These are phyloP conservation scores for Mortierella antarctica DNA, from an alignment of 192 early-diverging fungal genomes.

Conservation along the genomic window DNA sequence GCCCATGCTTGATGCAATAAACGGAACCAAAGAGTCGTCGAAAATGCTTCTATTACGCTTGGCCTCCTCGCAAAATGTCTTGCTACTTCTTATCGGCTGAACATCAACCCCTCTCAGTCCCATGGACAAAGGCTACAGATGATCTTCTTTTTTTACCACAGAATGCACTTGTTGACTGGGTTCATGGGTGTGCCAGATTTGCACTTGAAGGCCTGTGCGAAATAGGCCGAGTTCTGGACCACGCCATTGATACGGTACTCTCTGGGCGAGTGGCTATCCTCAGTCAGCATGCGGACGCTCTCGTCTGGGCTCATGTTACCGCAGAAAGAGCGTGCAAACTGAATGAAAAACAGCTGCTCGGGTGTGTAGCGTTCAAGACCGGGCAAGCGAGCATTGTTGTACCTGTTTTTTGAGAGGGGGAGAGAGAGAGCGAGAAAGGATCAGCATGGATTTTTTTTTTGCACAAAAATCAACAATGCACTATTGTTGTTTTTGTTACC, in stretches of 20 bases:
- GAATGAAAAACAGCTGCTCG: constrained; percentile 75
- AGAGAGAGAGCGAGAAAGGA: no score
- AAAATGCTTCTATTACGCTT: no score
- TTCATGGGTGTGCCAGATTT: constrained; percentile 72
- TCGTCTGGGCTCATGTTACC: constrained; percentile 43
- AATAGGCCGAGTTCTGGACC: constrained; percentile 71
- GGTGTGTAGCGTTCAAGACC: constrained; percentile 62
- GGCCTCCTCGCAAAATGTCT: no score
- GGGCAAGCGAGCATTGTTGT: constrained; percentile 48
- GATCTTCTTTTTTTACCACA: constrained; percentile 5
- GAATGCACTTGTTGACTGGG: constrained; percentile 66
- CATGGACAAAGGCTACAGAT: no score
- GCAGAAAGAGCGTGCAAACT: constrained; percentile 76
- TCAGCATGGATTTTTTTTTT: no score
- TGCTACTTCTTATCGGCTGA: no score
- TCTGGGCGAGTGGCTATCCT: constrained; percentile 71
- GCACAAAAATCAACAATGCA: no score
- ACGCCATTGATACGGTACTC: constrained; percentile 75
- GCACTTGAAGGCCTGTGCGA: constrained; percentile 78
- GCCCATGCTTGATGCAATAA: no score
- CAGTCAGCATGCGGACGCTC: constrained; percentile 22
- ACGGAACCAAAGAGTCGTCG: no score
- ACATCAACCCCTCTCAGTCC: no score
- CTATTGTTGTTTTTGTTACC: no score
- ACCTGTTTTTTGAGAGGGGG: background rate